A percentile compares a stretch with the other conserved stretches of the same genome.
phyloP scores from a whole-genome alignment of 805 yeast species.

The fission yeast (Schizosaccharomyces pombe) region DNA sequence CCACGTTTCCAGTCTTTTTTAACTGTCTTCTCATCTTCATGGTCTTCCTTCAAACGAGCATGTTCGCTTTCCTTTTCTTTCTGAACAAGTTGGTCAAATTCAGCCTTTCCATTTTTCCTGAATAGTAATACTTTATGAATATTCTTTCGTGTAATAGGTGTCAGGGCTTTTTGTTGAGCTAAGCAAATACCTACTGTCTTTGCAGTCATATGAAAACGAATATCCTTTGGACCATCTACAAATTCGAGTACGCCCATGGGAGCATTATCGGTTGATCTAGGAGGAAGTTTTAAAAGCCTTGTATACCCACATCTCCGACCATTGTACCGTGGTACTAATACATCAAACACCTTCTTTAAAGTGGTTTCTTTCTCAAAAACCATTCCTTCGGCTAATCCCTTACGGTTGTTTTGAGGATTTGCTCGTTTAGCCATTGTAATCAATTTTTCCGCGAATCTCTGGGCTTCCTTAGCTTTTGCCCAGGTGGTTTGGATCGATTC shows the following conservation, averaged over 20 bases:
- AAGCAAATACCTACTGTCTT: conserved; percentile 57
- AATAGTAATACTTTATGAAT: conserved; percentile 26
- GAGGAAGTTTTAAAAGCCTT: conserved; percentile 60
- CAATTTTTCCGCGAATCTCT: conserved; percentile 35
- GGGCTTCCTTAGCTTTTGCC: conserved; percentile 52
- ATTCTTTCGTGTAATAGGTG: conserved; percentile 36
- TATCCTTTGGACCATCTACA: conserved; percentile 51
- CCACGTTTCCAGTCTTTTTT: conserved; percentile 14
- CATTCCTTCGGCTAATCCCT: conserved; percentile 18
- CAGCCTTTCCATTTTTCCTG: conserved; percentile 27
- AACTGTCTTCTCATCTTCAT: conserved; percentile 28
- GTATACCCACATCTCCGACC: conserved; percentile 62
- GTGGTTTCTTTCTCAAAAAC: conserved; percentile 27
- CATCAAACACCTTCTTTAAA: conserved; percentile 43
- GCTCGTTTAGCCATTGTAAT: conserved; percentile 33
- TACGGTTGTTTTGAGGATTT: not conserved
- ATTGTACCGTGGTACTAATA: conserved; percentile 38
- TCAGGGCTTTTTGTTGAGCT: conserved; percentile 30
- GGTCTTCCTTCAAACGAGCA: conserved; percentile 10
- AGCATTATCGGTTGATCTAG: conserved; percentile 71
- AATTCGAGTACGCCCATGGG: conserved; percentile 73
- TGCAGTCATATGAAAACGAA: conserved; percentile 58
- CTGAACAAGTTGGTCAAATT: conserved; percentile 20
- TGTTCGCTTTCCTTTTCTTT: not conserved
- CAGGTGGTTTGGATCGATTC: conserved; percentile 51